These are phyloP conservation scores for Climacium dendroides DNA, from an alignment of 225 moss, liverwort and hornwort species.

Conservation along the genomic window DNA sequence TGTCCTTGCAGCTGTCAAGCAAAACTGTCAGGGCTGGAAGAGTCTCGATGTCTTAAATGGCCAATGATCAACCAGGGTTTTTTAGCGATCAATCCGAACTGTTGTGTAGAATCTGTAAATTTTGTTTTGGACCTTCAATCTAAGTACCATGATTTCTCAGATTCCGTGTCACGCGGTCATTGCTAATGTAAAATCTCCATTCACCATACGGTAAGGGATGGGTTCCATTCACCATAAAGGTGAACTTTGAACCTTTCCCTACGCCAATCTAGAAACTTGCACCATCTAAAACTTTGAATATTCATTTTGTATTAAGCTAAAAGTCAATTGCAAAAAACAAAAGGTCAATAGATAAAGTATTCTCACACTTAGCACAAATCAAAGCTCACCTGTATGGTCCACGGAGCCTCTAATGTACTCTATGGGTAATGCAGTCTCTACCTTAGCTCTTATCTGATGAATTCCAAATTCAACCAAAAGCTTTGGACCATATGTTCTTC, in stretches of 20 bases:
- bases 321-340: neutral
- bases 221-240: neutral
- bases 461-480: slow-evolving; percentile 1
- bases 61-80: neutral
- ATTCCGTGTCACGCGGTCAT: neutral
- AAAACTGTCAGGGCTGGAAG: neutral
- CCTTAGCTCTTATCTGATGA: neutral
- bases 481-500: slow-evolving; percentile 13
- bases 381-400: neutral
- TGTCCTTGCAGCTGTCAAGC: neutral
- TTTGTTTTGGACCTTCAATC: neutral
- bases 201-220: neutral
- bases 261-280: neutral
- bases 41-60: neutral
- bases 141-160: neutral
- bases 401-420: neutral
- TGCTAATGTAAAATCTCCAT: neutral
- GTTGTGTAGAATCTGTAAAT: neutral
- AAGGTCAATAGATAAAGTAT: neutral
- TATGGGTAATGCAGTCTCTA: neutral
- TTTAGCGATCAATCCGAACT: neutral
- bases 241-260: neutral
- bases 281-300: neutral
- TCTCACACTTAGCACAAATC: neutral
- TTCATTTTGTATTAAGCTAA: too few relatives aligned